A percentile compares a stretch with the other conserved stretches of the same genome.
These are phyloP conservation scores for Dactylis glomerata DNA, from an alignment of 176 grass and related monocot genomes.

Conservation along the genomic window DNA sequence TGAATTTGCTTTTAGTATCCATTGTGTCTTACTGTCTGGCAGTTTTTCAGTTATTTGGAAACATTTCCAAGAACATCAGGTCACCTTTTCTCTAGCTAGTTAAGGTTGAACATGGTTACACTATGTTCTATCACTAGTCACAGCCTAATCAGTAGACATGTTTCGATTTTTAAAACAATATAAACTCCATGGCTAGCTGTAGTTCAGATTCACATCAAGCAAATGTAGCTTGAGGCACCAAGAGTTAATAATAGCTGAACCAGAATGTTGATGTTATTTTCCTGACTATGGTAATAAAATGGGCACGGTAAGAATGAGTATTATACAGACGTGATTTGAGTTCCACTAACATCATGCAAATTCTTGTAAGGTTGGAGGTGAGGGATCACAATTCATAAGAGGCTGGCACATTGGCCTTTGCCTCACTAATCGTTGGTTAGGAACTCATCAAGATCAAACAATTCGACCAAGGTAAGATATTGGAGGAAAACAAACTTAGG, in stretches of 20 bases:
- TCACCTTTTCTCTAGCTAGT: constrained; percentile 2
- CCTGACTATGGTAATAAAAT: not conserved
- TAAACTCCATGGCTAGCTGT: not conserved
- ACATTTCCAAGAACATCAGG: constrained; percentile 33
- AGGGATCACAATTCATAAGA: not conserved
- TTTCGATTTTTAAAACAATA: not conserved
- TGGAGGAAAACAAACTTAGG: constrained; percentile 48
- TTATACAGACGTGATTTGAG: not conserved
- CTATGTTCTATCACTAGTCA: not conserved
- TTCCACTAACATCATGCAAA: not conserved
- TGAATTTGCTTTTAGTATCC: no score
- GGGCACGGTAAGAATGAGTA: not conserved
- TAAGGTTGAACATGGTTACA: not conserved
- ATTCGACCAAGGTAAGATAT: constrained; percentile 25
- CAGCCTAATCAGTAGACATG: not conserved
- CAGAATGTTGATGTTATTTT: not conserved
- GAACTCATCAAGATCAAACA: not conserved
- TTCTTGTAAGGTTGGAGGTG: not conserved
- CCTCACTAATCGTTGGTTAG: not conserved
- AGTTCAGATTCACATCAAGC: not conserved
- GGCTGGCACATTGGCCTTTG: not conserved
- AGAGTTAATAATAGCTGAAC: not conserved
- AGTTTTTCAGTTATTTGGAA: not conserved
- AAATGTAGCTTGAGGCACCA: not conserved
- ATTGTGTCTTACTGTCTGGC: no score